Percentiles rank a stretch among this genome's conserved stretches.
Conservation (phyloP, 495 filamentous ascomycete genomes). For the Pseudoneurospora amorphoporcata region DNA sequence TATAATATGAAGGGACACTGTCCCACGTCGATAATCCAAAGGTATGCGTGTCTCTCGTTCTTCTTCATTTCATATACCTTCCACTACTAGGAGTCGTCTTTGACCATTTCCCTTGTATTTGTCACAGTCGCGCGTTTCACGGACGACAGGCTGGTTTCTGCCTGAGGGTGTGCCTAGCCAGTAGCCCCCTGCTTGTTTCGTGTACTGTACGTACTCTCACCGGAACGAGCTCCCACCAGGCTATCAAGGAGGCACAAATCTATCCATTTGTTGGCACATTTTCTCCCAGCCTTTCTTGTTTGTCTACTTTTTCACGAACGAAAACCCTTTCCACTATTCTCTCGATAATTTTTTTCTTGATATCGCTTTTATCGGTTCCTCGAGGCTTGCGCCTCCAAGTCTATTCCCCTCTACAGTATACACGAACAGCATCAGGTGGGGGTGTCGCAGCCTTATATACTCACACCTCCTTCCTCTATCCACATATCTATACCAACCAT, state of each 20-base stretch:
- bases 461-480: background rate
- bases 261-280: background rate
- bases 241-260: background rate
- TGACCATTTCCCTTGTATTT: background rate
- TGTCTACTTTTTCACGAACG: background rate
- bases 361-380: background rate
- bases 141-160: background rate
- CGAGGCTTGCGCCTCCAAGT: background rate
- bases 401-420: background rate
- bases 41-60: background rate
- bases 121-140: background rate
- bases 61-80: background rate
- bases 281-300: background rate
- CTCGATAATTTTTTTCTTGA: background rate
- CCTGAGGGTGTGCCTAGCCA: background rate
- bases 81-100: background rate
- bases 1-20: background rate
- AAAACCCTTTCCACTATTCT: background rate
- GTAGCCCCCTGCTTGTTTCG: background rate
- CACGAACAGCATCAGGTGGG: background rate
- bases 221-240: background rate
- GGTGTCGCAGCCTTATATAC: background rate
- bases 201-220: background rate
- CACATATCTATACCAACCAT: background rate
- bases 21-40: background rate